Evolutionary conservation across 2,329 filamentous ascomycete species (phyloP).

Genomic region (Stenocarpella maydis): DNA sequence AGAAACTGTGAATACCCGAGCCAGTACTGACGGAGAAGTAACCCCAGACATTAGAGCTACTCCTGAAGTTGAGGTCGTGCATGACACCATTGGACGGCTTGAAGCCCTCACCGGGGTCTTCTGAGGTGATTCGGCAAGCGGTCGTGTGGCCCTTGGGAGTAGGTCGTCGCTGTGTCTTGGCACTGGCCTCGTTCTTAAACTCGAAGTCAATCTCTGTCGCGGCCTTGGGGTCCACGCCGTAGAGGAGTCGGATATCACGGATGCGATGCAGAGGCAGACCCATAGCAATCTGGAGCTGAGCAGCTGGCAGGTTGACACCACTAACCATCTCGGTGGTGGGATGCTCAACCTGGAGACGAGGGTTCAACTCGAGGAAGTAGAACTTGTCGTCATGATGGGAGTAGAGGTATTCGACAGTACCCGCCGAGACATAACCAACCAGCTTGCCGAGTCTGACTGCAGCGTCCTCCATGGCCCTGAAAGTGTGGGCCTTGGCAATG

Average conservation of each 20-base stretch:
- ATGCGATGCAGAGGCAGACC: slow-evolving; percentile 95
- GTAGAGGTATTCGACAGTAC: slow-evolving; percentile 99
- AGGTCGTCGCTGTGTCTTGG: slow-evolving; percentile 85
- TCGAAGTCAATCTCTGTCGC: slow-evolving; percentile 93
- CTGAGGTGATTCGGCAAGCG: slow-evolving; percentile 98
- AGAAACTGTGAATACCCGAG: slow-evolving; percentile 98
- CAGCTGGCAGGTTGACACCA: slow-evolving; percentile 95
- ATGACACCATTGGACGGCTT: slow-evolving; percentile 99
- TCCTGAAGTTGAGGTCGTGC: slow-evolving; percentile 98
- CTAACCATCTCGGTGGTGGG: slow-evolving; percentile 99
- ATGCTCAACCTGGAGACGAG: slow-evolving; percentile 99
- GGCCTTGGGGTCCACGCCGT: slow-evolving; percentile 91
- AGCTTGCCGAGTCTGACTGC: slow-evolving; percentile 92
- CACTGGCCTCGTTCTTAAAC: slow-evolving; percentile 86
- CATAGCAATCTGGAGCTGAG: slow-evolving; percentile 99
- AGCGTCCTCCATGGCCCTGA: slow-evolving; percentile 95
- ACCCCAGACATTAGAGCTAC: slow-evolving; percentile 99
- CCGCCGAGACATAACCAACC: slow-evolving; percentile 97
- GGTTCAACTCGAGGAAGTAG: slow-evolving; percentile 99
- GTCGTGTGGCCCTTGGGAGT: slow-evolving; percentile 97
- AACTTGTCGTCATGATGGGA: slow-evolving; percentile 98
- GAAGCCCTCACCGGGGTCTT: slow-evolving; percentile 98
- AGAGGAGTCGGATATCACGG: slow-evolving; percentile 93
- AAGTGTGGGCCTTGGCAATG: slow-evolving; percentile 87
- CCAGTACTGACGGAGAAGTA: slow-evolving; percentile 99